phyloP scores from a whole-genome alignment of 1,284 basidiomycete genomes.

The Irpex sp. region DNA sequence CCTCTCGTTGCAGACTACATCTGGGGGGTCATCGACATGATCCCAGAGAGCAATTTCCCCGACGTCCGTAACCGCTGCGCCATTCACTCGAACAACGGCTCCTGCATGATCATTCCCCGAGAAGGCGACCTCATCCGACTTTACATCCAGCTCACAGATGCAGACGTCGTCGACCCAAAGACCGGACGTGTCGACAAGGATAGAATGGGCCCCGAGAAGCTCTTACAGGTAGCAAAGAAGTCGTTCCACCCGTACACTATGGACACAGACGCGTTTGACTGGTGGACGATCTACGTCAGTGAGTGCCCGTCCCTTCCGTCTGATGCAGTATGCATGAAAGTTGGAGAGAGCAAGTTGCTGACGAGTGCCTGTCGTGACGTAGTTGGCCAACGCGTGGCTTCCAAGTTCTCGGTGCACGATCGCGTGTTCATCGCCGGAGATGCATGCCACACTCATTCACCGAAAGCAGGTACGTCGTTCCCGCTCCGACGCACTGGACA shows the following conservation, averaged over 20 bases:
- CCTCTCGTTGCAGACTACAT: constrained; percentile 46
- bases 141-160: constrained; percentile 68
- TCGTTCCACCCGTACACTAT: constrained; percentile 70
- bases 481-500: background rate
- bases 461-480: constrained; percentile 43
- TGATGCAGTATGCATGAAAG: background rate
- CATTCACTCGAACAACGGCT: constrained; percentile 53
- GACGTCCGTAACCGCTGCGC: constrained; percentile 73
- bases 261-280: constrained; percentile 57
- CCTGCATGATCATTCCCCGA: constrained; percentile 73
- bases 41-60: constrained; percentile 75
- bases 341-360: background rate
- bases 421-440: constrained; percentile 82
- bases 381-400: constrained; percentile 78
- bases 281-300: constrained; percentile 80
- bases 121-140: constrained; percentile 69
- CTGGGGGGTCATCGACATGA: constrained; percentile 77
- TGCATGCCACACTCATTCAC: constrained; percentile 83
- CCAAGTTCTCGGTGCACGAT: constrained; percentile 60
- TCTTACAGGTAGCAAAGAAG: constrained; percentile 65
- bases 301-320: constrained; percentile 12
- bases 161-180: constrained; percentile 42
- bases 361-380: background rate
- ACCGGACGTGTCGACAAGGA: constrained; percentile 62
- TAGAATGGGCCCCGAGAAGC: constrained; percentile 53